Evolutionary conservation across 1,284 basidiomycete genomes (phyloP).

Genomic region (Moesziomyces antarcticus): DNA sequence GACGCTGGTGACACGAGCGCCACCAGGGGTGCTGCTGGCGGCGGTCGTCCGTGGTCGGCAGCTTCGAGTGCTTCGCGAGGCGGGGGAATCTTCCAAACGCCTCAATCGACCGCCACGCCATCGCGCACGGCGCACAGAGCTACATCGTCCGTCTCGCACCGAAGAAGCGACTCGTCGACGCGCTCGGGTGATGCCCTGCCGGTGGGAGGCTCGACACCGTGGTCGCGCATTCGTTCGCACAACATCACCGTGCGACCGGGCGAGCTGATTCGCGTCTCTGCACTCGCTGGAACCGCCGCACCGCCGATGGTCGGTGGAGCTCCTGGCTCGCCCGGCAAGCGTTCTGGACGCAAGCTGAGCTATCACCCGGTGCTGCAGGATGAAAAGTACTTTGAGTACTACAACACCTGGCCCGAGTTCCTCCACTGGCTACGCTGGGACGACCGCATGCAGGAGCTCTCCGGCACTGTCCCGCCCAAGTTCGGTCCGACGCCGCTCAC

Average conservation of each 20-base stretch:
- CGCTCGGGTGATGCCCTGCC: constrained; percentile 18
- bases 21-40: neutral
- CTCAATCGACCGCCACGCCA: constrained; percentile 23
- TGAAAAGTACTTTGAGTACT: constrained; percentile 55
- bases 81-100: constrained; percentile 18
- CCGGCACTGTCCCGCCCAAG: constrained; percentile 53
- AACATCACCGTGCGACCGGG: constrained; percentile 23
- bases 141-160: constrained; percentile 23
- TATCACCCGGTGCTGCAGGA: constrained; percentile 57
- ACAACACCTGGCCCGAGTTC: constrained; percentile 58
- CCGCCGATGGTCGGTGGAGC: constrained; percentile 56
- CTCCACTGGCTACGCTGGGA: constrained; percentile 62
- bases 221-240: constrained; percentile 30
- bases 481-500: constrained; percentile 43
- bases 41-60: constrained; percentile 19
- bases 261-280: constrained; percentile 52
- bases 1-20: constrained; percentile 1
- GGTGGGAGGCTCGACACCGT: constrained; percentile 14
- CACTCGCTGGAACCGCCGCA: constrained; percentile 38
- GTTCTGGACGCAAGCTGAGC: constrained; percentile 41
- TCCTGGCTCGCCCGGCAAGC: constrained; percentile 56
- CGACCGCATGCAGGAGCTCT: constrained; percentile 51
- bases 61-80: constrained; percentile 20
- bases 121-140: constrained; percentile 14
- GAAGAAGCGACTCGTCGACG: constrained; percentile 24